These are phyloP conservation scores for Mycosphaerelloides madeirae DNA, from an alignment of 2,329 filamentous ascomycete genomes.

Conservation along the genomic window DNA sequence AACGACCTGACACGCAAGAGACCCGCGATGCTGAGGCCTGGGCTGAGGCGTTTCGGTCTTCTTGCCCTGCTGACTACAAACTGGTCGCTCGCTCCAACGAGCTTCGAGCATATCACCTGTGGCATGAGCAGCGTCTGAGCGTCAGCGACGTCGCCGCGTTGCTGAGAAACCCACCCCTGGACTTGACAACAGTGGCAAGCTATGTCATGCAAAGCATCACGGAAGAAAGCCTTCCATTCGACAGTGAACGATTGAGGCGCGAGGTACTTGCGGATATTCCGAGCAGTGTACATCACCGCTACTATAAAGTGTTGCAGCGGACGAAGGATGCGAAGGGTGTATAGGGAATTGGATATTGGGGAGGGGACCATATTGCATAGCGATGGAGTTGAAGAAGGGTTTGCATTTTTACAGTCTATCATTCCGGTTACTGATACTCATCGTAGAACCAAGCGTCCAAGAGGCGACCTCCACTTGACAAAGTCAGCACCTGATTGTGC, in stretches of 20 bases:
- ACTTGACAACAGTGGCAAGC: constrained; percentile 50
- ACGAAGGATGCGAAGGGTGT: no score
- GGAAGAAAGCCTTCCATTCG: constrained; percentile 49
- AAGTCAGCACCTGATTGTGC: no score
- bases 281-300: no score
- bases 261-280: background rate
- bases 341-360: no score
- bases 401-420: no score
- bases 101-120: constrained; percentile 58
- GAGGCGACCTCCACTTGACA: no score
- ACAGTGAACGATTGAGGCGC: constrained; percentile 27
- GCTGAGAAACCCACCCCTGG: constrained; percentile 58
- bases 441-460: no score
- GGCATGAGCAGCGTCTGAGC: constrained; percentile 53
- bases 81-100: constrained; percentile 5
- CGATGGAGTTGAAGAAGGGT: no score
- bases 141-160: constrained; percentile 50
- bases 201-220: constrained; percentile 58
- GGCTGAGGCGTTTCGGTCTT: constrained; percentile 8
- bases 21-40: constrained; percentile 9
- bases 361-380: no score
- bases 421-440: no score
- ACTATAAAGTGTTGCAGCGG: no score
- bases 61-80: constrained; percentile 6
- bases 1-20: constrained; percentile 2